Evolutionary conservation across 179 eudicot genomes (phyloP).

Genomic region (Carnegiea gigantea): DNA sequence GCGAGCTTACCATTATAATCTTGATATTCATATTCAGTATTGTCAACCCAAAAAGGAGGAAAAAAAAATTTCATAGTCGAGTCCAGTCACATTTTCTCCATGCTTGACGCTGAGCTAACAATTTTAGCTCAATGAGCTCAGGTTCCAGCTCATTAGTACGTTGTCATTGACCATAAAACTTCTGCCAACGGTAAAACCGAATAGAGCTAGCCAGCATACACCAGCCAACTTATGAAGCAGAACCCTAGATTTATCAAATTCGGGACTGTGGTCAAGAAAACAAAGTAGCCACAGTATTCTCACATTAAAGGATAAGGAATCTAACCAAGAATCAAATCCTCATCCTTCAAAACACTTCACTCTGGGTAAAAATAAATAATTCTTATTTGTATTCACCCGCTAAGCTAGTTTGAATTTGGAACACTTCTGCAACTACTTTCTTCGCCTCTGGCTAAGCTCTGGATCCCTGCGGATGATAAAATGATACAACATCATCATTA

Average conservation of each 20-base stretch:
- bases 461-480: conserved; percentile 29
- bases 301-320: conserved; percentile 13
- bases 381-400: neutral
- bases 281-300: conserved; percentile 22
- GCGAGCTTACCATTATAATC: too few relatives aligned
- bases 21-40: too few relatives aligned
- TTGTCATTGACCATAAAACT: neutral
- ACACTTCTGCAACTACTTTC: conserved; percentile 18
- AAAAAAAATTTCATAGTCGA: too few relatives aligned
- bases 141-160: neutral
- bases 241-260: conserved; percentile 19
- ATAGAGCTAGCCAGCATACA: neutral
- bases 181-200: neutral
- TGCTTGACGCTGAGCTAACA: neutral
- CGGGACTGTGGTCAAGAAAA: conserved; percentile 2
- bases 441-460: conserved; percentile 33
- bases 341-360: conserved; percentile 17
- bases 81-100: neutral
- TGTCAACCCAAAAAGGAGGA: too few relatives aligned
- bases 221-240: neutral
- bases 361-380: conserved; percentile 11
- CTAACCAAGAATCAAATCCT: conserved; percentile 22
- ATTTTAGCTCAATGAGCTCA: too few relatives aligned
- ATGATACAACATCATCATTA: neutral
- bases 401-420: conserved; percentile 13